Evolutionary conservation across 352 stramenopile species (phyloP), one percentile per base, ranked within the genome.

Genomic region (Phytophthora megakarya): DNA sequence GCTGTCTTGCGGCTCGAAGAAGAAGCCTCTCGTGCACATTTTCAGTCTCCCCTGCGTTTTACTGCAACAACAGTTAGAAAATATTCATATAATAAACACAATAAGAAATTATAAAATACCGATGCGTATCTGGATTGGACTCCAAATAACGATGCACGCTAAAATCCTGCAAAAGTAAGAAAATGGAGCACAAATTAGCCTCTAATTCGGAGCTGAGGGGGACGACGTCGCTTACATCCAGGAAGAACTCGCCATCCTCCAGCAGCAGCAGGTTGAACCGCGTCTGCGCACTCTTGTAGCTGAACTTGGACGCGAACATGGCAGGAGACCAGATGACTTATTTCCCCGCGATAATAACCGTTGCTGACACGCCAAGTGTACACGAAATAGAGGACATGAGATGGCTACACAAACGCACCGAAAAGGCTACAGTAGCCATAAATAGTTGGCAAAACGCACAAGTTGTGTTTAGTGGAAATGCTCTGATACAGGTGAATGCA

Each of bases 221-320:
- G 9, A 8, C 8, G 10, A 2, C 7, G 10, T 43, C 10, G 35
- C 53, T 23, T 77, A 95, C 90, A 86, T 97, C 90, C 23, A 98
- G 89, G 67, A 98, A 98, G 67, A 93, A 97, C 79, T 98, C 94
- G 54, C 92, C 93, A 61, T 98, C 92, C 72, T 98, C 94, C 5
- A 98, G 79, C 42, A 97, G 72, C 55, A 98, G 72, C 64, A 98
- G 79, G 73, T 97, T 96, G 76, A 98, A 98, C 54, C 94, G 86
- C 66, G 79, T 84, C 65, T 86, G 80, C 26, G 64, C 72, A 61
- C 76, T 77, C 65, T 83, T 83, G 55, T 64, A 75, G 53, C 72
- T 54, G 39, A 71, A 70, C 44, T 75, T 76, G 57, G 68, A 73
- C 60, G 64, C 59, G 51, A 81, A 66, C 73, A 84, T 81, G 53